Percentiles rank a stretch among this genome's conserved stretches.
phyloP scores from a whole-genome alignment of 768 basidiomycete species.

The Podaxis sp. region DNA sequence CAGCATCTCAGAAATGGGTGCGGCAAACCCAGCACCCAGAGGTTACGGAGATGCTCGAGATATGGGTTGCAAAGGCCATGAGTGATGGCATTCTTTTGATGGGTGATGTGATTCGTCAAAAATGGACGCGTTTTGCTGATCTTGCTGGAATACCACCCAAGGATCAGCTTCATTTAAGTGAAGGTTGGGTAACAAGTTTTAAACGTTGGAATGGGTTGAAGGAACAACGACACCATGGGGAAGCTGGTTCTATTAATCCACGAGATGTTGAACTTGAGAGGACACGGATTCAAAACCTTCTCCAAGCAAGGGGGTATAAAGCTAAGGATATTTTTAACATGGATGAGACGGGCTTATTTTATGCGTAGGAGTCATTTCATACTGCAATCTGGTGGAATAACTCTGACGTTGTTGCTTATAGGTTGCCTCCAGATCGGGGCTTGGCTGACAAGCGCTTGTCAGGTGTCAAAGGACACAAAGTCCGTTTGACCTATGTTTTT shows the following conservation, averaged over 20 bases:
- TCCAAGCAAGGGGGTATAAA: conserved; percentile 15
- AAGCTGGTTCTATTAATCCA: conserved; percentile 27
- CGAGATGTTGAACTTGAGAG: conserved; percentile 23
- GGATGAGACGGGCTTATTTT: neutral
- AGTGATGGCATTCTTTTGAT: conserved; percentile 25
- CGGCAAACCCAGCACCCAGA: conserved; percentile 27
- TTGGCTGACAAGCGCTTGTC: conserved; percentile 1
- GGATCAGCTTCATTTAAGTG: conserved; percentile 27
- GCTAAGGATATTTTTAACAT: neutral
- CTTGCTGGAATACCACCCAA: conserved; percentile 22
- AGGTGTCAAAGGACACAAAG: conserved; percentile 29
- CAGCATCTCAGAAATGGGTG: conserved; percentile 16
- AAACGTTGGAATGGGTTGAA: too few species aligned
- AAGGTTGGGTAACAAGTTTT: conserved; percentile 29
- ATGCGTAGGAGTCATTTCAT: neutral
- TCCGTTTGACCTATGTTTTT: conserved; percentile 26
- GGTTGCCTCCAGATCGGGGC: neutral
- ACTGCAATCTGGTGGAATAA: neutral
- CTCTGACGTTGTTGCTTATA: neutral
- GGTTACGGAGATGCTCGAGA: conserved; percentile 30
- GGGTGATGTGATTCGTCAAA: conserved; percentile 29
- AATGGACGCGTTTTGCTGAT: conserved; percentile 31
- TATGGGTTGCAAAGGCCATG: conserved; percentile 31
- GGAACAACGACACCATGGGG: conserved; percentile 26
- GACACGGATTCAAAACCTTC: conserved; percentile 22